A percentile compares a stretch with the other conserved stretches of the same genome.
Evolutionary conservation across 805 yeast species (phyloP).

Genomic region (Martiniozyma abietophila): DNA sequence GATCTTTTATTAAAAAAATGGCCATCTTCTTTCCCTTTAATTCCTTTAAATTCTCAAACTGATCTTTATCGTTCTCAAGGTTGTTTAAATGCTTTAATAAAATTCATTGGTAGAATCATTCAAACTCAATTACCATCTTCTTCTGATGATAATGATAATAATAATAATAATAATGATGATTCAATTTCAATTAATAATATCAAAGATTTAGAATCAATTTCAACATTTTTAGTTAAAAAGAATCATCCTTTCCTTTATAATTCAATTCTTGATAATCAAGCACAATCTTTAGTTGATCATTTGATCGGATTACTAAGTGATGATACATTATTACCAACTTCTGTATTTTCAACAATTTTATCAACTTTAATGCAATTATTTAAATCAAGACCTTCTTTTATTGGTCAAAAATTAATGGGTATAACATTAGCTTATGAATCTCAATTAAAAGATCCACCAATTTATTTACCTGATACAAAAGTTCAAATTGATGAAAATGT

Average conservation of each 20-base stretch:
- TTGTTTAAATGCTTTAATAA: constrained; percentile 58
- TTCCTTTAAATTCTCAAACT: constrained; percentile 38
- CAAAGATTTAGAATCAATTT: constrained; percentile 34
- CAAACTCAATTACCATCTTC: constrained; percentile 45
- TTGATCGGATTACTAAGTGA: constrained; percentile 47
- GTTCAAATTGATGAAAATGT: too few species aligned
- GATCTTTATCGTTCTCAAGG: constrained; percentile 45
- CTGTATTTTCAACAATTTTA: constrained; percentile 57
- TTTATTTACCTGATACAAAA: constrained; percentile 16
- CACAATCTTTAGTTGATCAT: constrained; percentile 57
- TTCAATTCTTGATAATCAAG: constrained; percentile 54
- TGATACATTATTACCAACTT: constrained; percentile 45
- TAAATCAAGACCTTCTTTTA: constrained; percentile 54
- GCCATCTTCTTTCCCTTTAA: constrained; percentile 47
- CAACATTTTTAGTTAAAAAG: constrained; percentile 40
- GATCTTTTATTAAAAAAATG: constrained; percentile 50
- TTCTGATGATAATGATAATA: constrained; percentile 13
- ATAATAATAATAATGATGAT: constrained; percentile 2
- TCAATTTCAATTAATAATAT: too few species aligned
- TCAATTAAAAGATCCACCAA: constrained; percentile 45
- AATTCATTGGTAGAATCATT: constrained; percentile 56
- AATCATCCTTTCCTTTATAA: constrained; percentile 57
- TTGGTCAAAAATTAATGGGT: constrained; percentile 44
- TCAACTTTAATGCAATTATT: constrained; percentile 56
- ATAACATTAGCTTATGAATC: constrained; percentile 55